Evolutionary conservation across 192 early-diverging fungal species (phyloP), one percentile per base, ranked within the genome.

Genomic region (Backusella australiensis): DNA sequence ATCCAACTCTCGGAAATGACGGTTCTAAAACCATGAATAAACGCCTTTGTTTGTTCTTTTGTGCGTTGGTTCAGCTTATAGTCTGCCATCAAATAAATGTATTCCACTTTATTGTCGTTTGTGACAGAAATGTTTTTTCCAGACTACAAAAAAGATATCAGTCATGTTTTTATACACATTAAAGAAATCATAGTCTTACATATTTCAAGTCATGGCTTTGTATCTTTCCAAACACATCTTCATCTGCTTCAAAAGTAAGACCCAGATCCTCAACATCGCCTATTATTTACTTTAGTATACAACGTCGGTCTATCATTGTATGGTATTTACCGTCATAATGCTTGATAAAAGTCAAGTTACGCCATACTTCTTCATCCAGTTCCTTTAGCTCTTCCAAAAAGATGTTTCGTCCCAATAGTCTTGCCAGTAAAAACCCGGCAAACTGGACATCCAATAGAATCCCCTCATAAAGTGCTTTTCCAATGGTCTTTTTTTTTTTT

Each of bases 1-100:
- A 99, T 82, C 95, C 95, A 97, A 26, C 84, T 80, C 17, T 91
- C 87, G 3, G 90, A 87, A 41, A 99, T 92, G 53, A 99, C 84
- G 0, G 85, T 84, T 44, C 86, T 79, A 80, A 87, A 86, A 17
- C 94, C 94, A 23, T 85, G 74, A 76, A 96, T 91, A 80, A 96
- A 96, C 15, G 92, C 92, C 29, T 79, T 74, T 38, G 90, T 91
- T 68, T 93, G 93, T n/a, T 85, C 81, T 32, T 88, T 82, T 26
- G 89, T 88, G 82, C 86, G 82, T 49, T 84, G 81, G 80, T 96
- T 96, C 26, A 96, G 78, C 75, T 90, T 91, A 77, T 93, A 94
- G 79, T 93, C 88, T 38, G 93, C 91, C 77, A 94, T 84, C 3
- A 89, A 77, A 75, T 93, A 95, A 23, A 94, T 89, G 74, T 94